These are phyloP conservation scores for Sarocladium strictum DNA, from an alignment of 2,329 filamentous ascomycete genomes.

Conservation along the genomic window DNA sequence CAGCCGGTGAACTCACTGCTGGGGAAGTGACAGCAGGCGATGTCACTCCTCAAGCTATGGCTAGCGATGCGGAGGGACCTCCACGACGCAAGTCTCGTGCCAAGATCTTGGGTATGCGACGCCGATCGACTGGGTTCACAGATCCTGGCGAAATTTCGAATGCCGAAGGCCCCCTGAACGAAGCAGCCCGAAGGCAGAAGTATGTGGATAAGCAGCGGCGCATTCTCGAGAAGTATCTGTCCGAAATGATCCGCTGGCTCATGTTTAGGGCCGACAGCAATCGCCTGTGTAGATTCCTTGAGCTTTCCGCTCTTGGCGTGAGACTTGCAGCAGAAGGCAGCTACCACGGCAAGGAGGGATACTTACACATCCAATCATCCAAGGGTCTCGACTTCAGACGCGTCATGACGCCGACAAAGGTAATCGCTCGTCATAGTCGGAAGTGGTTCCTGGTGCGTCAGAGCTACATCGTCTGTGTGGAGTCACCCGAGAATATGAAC, in stretches of 20 bases:
- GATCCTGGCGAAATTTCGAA: constrained; percentile 41
- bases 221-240: constrained; percentile 83
- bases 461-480: constrained; percentile 97
- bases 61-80: constrained; percentile 28
- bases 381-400: constrained; percentile 84
- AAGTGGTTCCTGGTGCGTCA: constrained; percentile 99
- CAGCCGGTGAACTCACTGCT: constrained; percentile 45
- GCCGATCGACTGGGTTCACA: constrained; percentile 45
- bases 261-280: constrained; percentile 97
- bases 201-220: constrained; percentile 80
- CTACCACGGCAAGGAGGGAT: constrained; percentile 96
- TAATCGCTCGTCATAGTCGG: constrained; percentile 77
- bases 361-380: constrained; percentile 83
- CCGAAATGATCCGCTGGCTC: constrained; percentile 90
- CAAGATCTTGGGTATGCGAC: constrained; percentile 45
- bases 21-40: neutral
- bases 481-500: constrained; percentile 97
- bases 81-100: constrained; percentile 47
- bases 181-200: constrained; percentile 36
- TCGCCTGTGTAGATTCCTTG: constrained; percentile 89
- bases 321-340: constrained; percentile 91
- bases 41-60: constrained; percentile 30
- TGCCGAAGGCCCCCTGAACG: constrained; percentile 35
- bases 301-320: constrained; percentile 89
- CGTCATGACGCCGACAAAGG: constrained; percentile 69